phyloP scores from a whole-genome alignment of 768 basidiomycete genomes.

The Mycena rosella region DNA sequence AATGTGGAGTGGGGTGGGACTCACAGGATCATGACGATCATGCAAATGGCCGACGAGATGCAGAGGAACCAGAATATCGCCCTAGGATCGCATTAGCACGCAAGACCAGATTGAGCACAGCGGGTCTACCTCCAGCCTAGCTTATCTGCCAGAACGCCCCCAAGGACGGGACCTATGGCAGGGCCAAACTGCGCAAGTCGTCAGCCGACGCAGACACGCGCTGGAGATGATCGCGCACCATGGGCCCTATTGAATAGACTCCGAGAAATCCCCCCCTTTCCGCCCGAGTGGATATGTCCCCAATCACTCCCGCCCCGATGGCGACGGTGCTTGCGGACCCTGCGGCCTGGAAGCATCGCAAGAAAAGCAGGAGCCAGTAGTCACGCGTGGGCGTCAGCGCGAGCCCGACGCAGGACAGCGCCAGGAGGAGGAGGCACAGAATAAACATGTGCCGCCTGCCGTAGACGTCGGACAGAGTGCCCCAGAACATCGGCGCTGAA shows the following conservation, averaged over 20 bases:
- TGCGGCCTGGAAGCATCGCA: slow-evolving; percentile 83
- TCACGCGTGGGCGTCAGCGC: slow-evolving; percentile 64
- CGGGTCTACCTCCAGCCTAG: slow-evolving; percentile 72
- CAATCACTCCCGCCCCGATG: slow-evolving; percentile 78
- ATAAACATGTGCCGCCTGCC: slow-evolving; percentile 77
- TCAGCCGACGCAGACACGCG: slow-evolving; percentile 28
- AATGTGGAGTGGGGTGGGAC: slow-evolving; percentile 26
- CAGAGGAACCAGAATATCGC: slow-evolving; percentile 75
- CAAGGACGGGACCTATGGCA: slow-evolving; percentile 70
- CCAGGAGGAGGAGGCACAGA: slow-evolving; percentile 72
- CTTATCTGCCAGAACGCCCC: slow-evolving; percentile 69
- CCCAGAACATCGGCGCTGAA: slow-evolving; percentile 76
- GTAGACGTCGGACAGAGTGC: slow-evolving; percentile 74
- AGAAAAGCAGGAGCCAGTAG: slow-evolving; percentile 84
- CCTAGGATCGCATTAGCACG: slow-evolving; percentile 42
- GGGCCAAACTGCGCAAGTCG: slow-evolving; percentile 64
- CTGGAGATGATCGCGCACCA: slow-evolving; percentile 50
- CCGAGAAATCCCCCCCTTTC: slow-evolving; percentile 85
- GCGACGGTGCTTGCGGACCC: slow-evolving; percentile 87
- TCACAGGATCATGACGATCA: slow-evolving; percentile 62
- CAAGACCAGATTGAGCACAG: not conserved
- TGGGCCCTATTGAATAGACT: slow-evolving; percentile 70
- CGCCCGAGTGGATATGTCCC: slow-evolving; percentile 78
- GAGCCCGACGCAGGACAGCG: slow-evolving; percentile 74
- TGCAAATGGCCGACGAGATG: slow-evolving; percentile 61